These are phyloP conservation scores for Aspergillus eucalypticola DNA, from an alignment of 2,329 filamentous ascomycete species.

Conservation along the genomic window DNA sequence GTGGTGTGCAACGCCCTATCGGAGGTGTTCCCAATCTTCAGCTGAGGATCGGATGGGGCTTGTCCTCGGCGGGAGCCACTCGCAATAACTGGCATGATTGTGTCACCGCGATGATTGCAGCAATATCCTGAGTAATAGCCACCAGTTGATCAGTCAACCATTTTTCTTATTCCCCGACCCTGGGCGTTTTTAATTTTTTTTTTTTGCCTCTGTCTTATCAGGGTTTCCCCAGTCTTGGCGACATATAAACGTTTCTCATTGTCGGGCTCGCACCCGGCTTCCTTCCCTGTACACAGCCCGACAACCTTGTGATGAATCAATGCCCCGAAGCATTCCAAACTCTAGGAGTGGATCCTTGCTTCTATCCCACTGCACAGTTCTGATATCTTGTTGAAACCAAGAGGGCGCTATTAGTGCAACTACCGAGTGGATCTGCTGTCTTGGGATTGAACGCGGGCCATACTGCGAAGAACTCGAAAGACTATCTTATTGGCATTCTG, in stretches of 20 bases:
- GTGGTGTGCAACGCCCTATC: conserved; percentile 7
- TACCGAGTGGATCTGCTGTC: neutral
- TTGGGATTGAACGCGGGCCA: neutral
- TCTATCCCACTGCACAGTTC: neutral
- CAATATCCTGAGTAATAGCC: neutral
- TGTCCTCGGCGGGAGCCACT: conserved; percentile 1
- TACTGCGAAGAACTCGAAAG: neutral
- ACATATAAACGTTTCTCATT: neutral
- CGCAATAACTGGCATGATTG: neutral
- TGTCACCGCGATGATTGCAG: neutral
- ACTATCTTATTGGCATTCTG: no score
- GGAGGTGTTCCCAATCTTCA: neutral
- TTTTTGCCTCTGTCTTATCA: neutral
- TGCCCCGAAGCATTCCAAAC: neutral
- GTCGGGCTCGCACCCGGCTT: neutral
- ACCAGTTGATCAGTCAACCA: conserved; percentile 1
- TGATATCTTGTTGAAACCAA: neutral
- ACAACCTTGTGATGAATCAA: neutral
- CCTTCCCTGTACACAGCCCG: neutral
- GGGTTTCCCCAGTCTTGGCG: conserved; percentile 1
- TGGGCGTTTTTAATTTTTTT: neutral
- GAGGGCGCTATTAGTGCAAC: neutral
- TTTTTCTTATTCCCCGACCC: neutral
- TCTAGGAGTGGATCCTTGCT: neutral
- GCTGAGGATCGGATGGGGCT: neutral